Evolutionary conservation across 768 basidiomycete genomes (phyloP).

Genomic region (Lentinula raphanica): DNA sequence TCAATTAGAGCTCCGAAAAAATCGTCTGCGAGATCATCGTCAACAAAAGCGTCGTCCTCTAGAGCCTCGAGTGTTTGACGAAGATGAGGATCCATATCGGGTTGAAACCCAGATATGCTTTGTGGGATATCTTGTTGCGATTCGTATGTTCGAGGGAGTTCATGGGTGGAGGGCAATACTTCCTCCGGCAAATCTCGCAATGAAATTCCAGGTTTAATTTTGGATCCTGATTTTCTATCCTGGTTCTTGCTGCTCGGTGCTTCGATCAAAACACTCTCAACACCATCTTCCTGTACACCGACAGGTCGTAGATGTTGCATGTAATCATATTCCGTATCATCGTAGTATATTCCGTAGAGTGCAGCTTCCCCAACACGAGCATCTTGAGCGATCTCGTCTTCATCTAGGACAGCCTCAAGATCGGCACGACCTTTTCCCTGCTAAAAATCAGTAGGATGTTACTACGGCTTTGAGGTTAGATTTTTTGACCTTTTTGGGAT

Average conservation of each 20-base stretch:
- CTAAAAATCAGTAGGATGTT: constrained; percentile 7
- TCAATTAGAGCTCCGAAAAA: constrained; percentile 71
- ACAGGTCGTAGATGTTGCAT: constrained; percentile 90
- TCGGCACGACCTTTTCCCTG: constrained; percentile 82
- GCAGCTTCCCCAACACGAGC: constrained; percentile 78
- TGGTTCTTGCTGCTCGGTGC: constrained; percentile 39
- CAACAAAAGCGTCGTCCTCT: constrained; percentile 93
- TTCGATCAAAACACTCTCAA: constrained; percentile 77
- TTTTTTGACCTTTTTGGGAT: constrained; percentile 59
- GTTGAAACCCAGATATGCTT: constrained; percentile 84
- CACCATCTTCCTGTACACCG: constrained; percentile 72
- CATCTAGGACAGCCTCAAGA: constrained; percentile 55
- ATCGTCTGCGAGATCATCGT: constrained; percentile 66
- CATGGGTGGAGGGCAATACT: constrained; percentile 63
- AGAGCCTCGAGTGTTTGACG: constrained; percentile 90
- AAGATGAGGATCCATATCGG: constrained; percentile 94
- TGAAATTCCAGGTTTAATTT: constrained; percentile 38
- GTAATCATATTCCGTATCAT: constrained; percentile 96
- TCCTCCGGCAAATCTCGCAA: constrained; percentile 62
- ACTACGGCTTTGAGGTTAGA: neutral
- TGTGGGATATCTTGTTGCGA: constrained; percentile 73
- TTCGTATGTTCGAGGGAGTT: constrained; percentile 73
- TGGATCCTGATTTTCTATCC: constrained; percentile 32
- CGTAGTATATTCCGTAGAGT: constrained; percentile 86
- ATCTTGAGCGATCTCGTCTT: constrained; percentile 44